Base-by-base conservation (phyloP, 495 filamentous ascomycete genomes). In the Staphylotrichum longicolle region DNA sequence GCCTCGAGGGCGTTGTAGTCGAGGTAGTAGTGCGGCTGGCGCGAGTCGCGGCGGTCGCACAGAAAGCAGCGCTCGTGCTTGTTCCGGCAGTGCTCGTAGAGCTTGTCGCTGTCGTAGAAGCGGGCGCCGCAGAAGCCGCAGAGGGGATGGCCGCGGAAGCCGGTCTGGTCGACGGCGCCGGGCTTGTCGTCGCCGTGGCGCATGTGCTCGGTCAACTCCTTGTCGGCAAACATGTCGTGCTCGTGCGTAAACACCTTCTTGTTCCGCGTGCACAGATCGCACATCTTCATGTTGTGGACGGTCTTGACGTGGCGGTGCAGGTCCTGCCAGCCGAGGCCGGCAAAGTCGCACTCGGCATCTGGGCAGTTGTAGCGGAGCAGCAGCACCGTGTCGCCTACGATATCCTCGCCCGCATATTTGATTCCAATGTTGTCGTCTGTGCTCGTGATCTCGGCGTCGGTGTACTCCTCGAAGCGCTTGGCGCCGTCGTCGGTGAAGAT, bases 191-290 rank as follows among this genome's bases (percentile, higher is more conserved):
- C 95, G 45, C 95, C 95, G 60, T 88, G 84, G 63, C 84, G 88
- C 82, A 98, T 93, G 69, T 99, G 94, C 64, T 85, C 90, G 53
- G 86, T 84, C 44, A 98, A 75, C 65, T 93, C 89, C 54, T 85
- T 82, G n/a, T 80, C 75, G 5, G 89, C 89, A 68, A 96, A 97
- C n/a, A 99, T 80, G 30, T 90, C 90, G 69, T 99, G 94, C 74
- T 99, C 94, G 72, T 98, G 95, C 0, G 94, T 96, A 64, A 99
- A 99, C 42, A 96, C 92, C 64, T 96, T 96, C 78, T 99, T 98
- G 75, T 96, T 90, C 42, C 90, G 77, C 1, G 91, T 93, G 73
- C 94, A 99, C 14, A 98, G 82, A 73, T 96, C 91, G 75, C 94
- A 99, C 87, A 99, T 91, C 69, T 89, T 85, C 75, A 88, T 94